Evolutionary conservation across 2,329 filamentous ascomycete species (phyloP), one percentile per base, ranked within the genome.

Genomic region (Cercospora beticola): DNA sequence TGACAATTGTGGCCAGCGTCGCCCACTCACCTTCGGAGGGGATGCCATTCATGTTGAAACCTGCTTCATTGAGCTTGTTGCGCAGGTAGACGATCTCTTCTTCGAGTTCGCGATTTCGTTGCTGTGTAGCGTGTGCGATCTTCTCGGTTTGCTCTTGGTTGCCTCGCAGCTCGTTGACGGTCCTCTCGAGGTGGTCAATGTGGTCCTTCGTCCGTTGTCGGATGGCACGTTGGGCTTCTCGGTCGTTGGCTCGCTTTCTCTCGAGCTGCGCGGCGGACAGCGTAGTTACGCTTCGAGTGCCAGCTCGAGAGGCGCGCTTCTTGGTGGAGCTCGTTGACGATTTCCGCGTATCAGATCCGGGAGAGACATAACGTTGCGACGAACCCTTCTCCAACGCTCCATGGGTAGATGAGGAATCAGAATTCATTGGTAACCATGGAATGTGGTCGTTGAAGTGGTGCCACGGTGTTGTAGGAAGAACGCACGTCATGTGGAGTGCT

Each of bases 211-310:
- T 88, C 69, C 86, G 79, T 74, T 87, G 85, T 31, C 86, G 84
- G 71, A 87, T 88, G 60, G 85, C 86, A 71, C 86, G 82, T 75
- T 88, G 86, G 64, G 86, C 86, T 77, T 88, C 86, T 70, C 86
- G 82, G 76, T 88, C 86, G 76, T 88, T 88, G 70, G 86, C 86
- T 68, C 86, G 81, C 76, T 88, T 88, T 62, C 86, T 80, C 73
- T 88, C 86, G 60, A 88, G 79, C 74, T 88, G 86, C 67, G 86
- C 86, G 33, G 84, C 82, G 16, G 86, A 86, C 65, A 88, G 79
- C 9, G 85, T 85, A 43, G 84, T 84, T 52, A 88, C 86, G 75
- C 85, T 87, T 68, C 86, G 83, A 56, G 85, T 86, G 10, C 86
- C 86, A 40, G 85, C 84, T 76, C 86, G 81, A 57, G 86, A 86